phyloP scores from a whole-genome alignment of 2,329 filamentous ascomycete species.

The Colletotrichum tamarilloi region DNA sequence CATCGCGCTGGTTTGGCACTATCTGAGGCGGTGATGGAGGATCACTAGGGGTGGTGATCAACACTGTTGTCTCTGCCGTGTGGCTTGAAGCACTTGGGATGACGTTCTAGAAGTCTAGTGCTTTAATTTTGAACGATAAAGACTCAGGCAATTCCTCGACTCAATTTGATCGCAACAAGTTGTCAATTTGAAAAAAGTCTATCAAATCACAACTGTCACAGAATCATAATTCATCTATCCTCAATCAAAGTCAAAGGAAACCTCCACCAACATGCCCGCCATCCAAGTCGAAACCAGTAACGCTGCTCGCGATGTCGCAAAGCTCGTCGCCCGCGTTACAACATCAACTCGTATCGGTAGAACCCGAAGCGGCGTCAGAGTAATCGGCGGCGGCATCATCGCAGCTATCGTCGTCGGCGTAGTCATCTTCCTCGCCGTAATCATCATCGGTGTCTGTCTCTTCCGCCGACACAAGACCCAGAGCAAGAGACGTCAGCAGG shows the following conservation, averaged over 20 bases:
- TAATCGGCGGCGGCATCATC: conserved; percentile 19
- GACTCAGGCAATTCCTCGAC: background rate
- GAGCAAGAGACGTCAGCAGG: background rate
- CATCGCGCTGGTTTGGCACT: background rate
- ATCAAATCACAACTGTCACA: background rate
- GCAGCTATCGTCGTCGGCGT: conserved; percentile 16
- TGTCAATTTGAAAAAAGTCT: too few relatives aligned
- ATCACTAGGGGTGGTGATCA: background rate
- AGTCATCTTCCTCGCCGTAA: background rate
- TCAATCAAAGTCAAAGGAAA: background rate
- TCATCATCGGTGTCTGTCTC: background rate
- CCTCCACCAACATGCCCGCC: conserved; percentile 10
- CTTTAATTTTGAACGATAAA: background rate
- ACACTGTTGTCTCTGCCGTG: background rate
- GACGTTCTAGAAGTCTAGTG: background rate
- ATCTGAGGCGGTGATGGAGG: background rate
- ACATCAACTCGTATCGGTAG: background rate
- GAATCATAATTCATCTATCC: background rate
- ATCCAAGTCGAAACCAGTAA: background rate
- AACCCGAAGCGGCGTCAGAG: background rate
- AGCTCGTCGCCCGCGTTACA: background rate
- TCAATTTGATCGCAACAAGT: background rate
- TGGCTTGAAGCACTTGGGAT: background rate
- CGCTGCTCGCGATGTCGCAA: background rate
- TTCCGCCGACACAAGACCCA: conserved; percentile 16